phyloP scores from a whole-genome alignment of 148 eudicot genomes.

The Diospyros kaki region DNA sequence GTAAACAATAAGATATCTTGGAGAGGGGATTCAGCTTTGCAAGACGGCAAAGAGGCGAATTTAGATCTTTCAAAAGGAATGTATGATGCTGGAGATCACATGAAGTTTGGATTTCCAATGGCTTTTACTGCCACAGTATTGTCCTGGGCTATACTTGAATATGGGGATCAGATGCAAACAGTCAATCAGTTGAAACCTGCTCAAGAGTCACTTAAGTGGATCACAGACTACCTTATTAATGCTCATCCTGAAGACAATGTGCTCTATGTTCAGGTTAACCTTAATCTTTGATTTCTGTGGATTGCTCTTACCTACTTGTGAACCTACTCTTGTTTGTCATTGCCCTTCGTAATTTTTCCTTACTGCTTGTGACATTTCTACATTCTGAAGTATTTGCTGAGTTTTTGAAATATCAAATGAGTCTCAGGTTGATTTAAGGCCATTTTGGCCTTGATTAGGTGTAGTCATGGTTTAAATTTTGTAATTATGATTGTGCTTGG shows the following conservation, averaged over 20 bases:
- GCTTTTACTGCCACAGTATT: constrained; percentile 91
- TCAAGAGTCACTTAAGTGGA: constrained; percentile 74
- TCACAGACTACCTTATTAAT: constrained; percentile 71
- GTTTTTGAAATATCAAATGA: not conserved
- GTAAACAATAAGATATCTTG: constrained; percentile 63
- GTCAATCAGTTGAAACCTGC: constrained; percentile 68
- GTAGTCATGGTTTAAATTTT: not conserved
- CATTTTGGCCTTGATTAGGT: not conserved
- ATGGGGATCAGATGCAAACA: constrained; percentile 81
- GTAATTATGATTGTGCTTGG: not conserved
- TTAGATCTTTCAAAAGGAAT: constrained; percentile 88
- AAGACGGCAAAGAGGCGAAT: constrained; percentile 64
- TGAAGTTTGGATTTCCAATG: constrained; percentile 93
- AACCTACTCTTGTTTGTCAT: not conserved
- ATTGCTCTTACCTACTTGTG: not conserved
- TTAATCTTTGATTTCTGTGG: not conserved
- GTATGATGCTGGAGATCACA: constrained; percentile 98
- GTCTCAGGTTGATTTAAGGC: not conserved
- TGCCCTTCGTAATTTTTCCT: not conserved
- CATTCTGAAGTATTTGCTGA: not conserved
- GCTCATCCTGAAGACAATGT: constrained; percentile 73
- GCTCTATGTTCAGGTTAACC: constrained; percentile 75
- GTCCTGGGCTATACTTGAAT: constrained; percentile 92
- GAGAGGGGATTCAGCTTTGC: constrained; percentile 88
- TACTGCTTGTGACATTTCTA: not conserved